These are phyloP conservation scores for Dryadomyces quercivorus DNA, from an alignment of 2,329 filamentous ascomycete genomes.

Conservation along the genomic window DNA sequence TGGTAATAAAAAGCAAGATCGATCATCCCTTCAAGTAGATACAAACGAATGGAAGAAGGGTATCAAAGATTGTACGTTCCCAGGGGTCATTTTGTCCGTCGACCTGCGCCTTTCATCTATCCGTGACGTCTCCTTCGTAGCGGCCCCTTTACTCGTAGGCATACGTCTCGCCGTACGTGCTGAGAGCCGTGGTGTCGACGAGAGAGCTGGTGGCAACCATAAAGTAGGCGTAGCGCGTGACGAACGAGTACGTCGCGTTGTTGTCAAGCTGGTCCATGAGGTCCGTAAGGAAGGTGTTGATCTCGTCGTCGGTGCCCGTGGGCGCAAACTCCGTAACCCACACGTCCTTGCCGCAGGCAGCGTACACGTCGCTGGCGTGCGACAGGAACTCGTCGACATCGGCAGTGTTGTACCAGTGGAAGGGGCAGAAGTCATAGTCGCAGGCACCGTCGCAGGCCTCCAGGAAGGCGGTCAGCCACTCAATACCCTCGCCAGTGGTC, in stretches of 20 bases:
- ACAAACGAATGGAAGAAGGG: conserved; percentile 12
- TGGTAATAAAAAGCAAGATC: conserved; percentile 1
- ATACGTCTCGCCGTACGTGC: conserved; percentile 35
- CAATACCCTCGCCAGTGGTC: conserved; percentile 34
- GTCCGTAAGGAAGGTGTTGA: conserved; percentile 34
- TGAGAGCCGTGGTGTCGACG: conserved; percentile 28
- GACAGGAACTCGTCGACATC: conserved; percentile 37
- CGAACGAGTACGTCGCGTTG: conserved; percentile 30
- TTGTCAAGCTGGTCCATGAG: conserved; percentile 36
- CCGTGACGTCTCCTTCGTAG: neutral
- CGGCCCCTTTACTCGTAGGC: conserved; percentile 20
- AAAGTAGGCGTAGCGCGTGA: conserved; percentile 47
- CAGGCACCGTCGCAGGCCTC: conserved; percentile 37
- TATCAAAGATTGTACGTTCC: conserved; percentile 8
- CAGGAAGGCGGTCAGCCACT: conserved; percentile 43
- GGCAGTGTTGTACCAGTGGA: conserved; percentile 51
- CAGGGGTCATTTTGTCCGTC: conserved; percentile 4
- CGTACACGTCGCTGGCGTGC: conserved; percentile 36
- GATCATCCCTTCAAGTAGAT: conserved; percentile 5
- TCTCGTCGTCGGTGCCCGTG: conserved; percentile 28
- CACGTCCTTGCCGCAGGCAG: conserved; percentile 37
- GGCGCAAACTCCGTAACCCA: conserved; percentile 57
- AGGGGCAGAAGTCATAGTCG: conserved; percentile 45
- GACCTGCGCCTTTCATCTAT: conserved; percentile 3
- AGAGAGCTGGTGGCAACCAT: conserved; percentile 32